Percentiles rank a stretch among this genome's conserved stretches.
These are phyloP conservation scores for Solanum pennellii DNA, from an alignment of 257 asterid genomes.

Conservation along the genomic window DNA sequence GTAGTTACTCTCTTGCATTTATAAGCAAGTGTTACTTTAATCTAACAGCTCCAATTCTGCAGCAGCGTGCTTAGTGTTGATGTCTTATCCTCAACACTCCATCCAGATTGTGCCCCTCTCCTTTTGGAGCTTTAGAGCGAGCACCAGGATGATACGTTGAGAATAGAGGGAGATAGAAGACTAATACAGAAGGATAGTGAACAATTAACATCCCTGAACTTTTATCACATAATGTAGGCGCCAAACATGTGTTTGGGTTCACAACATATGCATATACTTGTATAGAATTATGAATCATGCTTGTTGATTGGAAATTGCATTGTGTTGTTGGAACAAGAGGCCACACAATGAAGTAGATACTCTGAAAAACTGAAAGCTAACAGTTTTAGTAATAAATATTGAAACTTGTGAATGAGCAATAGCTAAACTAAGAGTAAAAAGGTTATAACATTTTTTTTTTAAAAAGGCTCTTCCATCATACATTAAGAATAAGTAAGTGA, in stretches of 20 bases:
- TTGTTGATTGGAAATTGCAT: too few relatives aligned
- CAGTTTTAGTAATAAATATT: not conserved
- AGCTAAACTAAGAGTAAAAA: not conserved
- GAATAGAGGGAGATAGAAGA: constrained; percentile 24
- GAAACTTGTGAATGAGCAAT: not conserved
- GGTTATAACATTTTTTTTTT: too few relatives aligned
- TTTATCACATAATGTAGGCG: not conserved
- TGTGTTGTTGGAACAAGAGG: too few relatives aligned
- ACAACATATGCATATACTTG: not conserved
- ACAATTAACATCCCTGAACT: constrained; percentile 2
- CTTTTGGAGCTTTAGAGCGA: constrained; percentile 36
- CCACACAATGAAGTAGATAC: too few relatives aligned
- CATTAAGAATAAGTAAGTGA: too few relatives aligned
- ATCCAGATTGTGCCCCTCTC: constrained; percentile 15
- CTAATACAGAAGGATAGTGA: constrained; percentile 8
- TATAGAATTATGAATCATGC: not conserved
- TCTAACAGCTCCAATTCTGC: not conserved
- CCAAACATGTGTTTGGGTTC: not conserved
- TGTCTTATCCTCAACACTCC: not conserved
- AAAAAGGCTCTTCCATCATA: too few relatives aligned
- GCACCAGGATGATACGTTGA: constrained; percentile 56
- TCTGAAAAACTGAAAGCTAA: too few relatives aligned
- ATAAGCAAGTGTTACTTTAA: not conserved
- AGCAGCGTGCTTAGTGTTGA: not conserved
- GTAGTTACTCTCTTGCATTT: not conserved